phyloP scores from a whole-genome alignment of 2,329 filamentous ascomycete species.

The Exophiala lecanii-corni region DNA sequence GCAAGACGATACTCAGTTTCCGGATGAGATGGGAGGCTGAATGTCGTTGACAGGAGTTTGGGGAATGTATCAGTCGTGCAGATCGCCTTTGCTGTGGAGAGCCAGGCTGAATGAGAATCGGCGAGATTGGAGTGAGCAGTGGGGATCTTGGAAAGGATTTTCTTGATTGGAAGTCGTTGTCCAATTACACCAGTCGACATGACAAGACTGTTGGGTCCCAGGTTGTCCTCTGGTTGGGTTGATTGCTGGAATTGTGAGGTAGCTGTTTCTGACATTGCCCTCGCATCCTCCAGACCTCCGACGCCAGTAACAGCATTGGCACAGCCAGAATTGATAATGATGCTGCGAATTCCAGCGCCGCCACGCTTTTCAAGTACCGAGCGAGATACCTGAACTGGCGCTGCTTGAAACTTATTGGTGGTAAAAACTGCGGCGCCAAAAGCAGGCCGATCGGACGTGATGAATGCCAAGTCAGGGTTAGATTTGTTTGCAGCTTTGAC shows the following conservation, averaged over 20 bases:
- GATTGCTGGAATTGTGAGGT: conserved; percentile 58
- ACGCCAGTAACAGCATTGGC: conserved; percentile 95
- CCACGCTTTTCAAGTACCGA: conserved; percentile 63
- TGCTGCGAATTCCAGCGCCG: conserved; percentile 68
- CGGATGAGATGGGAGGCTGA: conserved; percentile 73
- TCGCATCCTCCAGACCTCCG: conserved; percentile 82
- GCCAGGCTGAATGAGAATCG: conserved; percentile 76
- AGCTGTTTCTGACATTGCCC: conserved; percentile 72
- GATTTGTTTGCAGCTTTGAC: conserved; percentile 90
- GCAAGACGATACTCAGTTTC: conserved; percentile 65
- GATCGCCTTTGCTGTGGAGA: conserved; percentile 80
- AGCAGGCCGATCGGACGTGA: conserved; percentile 81
- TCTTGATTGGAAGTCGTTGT: conserved; percentile 84
- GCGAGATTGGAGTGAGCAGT: conserved; percentile 67
- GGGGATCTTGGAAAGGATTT: conserved; percentile 80
- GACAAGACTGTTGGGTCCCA: conserved; percentile 68
- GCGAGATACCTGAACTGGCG: conserved; percentile 81
- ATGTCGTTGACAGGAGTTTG: conserved; percentile 81
- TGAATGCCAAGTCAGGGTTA: conserved; percentile 83
- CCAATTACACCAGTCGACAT: conserved; percentile 99
- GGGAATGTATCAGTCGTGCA: conserved; percentile 99
- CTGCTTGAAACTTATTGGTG: conserved; percentile 96
- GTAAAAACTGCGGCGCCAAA: conserved; percentile 91
- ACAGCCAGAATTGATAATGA: conserved; percentile 92
- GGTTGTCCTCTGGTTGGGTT: conserved; percentile 30